phyloP scores from a whole-genome alignment of 305 asterid genomes.

The Solanum hybrid region DNA sequence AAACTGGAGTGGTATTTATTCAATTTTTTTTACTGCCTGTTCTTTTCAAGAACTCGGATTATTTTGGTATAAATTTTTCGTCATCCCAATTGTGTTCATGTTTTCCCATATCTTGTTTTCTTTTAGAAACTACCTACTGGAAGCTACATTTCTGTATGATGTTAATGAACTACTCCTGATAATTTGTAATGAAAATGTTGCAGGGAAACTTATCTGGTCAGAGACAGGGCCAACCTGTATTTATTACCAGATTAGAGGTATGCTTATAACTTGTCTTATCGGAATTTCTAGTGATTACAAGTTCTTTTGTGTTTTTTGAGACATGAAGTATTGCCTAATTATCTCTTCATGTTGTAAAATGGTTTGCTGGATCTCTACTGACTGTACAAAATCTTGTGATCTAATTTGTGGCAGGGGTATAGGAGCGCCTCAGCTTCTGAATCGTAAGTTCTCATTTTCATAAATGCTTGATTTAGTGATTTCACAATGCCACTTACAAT shows the following conservation, averaged over 20 bases:
- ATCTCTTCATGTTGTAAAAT: background rate
- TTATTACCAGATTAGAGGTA: constrained; percentile 96
- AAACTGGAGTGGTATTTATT: background rate
- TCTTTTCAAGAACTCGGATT: background rate
- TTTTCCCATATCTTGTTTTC: background rate
- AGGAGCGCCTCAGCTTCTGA: constrained; percentile 73
- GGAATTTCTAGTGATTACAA: background rate
- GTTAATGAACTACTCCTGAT: background rate
- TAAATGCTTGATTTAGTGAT: constrained; percentile 10
- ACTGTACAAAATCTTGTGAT: background rate
- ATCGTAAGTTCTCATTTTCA: constrained; percentile 42
- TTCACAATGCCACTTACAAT: background rate
- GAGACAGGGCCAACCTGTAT: constrained; percentile 95
- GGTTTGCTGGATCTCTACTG: background rate
- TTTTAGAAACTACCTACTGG: background rate
- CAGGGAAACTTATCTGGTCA: constrained; percentile 98
- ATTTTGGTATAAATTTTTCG: background rate
- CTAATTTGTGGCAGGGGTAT: constrained; percentile 55
- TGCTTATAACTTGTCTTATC: constrained; percentile 1
- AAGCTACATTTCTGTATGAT: background rate
- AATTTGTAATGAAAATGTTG: constrained; percentile 8
- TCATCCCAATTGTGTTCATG: background rate
- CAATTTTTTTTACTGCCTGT: background rate
- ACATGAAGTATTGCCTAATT: background rate
- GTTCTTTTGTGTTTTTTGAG: background rate